Percentiles rank a stretch among this genome's conserved stretches.
Evolutionary conservation across 1,284 basidiomycete species (phyloP).

Genomic region (Trametes pubescens): DNA sequence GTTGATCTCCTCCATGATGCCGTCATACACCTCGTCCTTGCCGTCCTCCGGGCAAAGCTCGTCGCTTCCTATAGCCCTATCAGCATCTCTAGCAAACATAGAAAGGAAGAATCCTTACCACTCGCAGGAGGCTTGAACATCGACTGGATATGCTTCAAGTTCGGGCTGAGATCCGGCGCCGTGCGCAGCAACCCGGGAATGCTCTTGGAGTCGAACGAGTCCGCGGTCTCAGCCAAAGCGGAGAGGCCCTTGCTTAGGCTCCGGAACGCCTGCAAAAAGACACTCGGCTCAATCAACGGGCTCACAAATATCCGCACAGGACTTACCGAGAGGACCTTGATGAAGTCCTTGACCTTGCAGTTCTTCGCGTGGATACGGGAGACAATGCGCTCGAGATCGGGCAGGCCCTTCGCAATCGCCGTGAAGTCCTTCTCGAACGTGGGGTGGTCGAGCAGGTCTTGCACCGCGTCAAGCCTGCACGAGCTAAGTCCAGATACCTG

Average conservation of each 20-base stretch:
- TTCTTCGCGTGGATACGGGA: slow-evolving; percentile 94
- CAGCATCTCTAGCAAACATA: not conserved
- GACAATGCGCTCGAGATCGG: slow-evolving; percentile 93
- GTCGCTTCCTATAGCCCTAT: slow-evolving; percentile 57
- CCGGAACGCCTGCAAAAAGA: slow-evolving; percentile 69
- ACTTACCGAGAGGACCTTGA: slow-evolving; percentile 81
- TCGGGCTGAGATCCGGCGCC: slow-evolving; percentile 80
- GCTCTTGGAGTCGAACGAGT: slow-evolving; percentile 79
- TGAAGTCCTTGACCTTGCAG: slow-evolving; percentile 86
- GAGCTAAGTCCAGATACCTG: not conserved
- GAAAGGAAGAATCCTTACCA: slow-evolving; percentile 49
- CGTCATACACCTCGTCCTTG: slow-evolving; percentile 87
- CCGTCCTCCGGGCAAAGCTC: slow-evolving; percentile 80
- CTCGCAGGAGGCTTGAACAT: slow-evolving; percentile 76
- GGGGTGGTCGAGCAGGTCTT: slow-evolving; percentile 84
- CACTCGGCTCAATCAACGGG: not conserved
- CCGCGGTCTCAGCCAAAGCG: slow-evolving; percentile 69
- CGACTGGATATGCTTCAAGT: slow-evolving; percentile 76
- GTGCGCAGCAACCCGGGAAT: slow-evolving; percentile 78
- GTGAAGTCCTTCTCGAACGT: slow-evolving; percentile 82
- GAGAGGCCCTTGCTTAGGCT: slow-evolving; percentile 74
- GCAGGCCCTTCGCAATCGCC: slow-evolving; percentile 79
- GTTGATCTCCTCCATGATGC: slow-evolving; percentile 73
- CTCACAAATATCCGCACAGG: not conserved
- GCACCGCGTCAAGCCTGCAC: slow-evolving; percentile 86